Conservation (phyloP, 805 yeast genomes). For the Yamadazyma sp. region DNA sequence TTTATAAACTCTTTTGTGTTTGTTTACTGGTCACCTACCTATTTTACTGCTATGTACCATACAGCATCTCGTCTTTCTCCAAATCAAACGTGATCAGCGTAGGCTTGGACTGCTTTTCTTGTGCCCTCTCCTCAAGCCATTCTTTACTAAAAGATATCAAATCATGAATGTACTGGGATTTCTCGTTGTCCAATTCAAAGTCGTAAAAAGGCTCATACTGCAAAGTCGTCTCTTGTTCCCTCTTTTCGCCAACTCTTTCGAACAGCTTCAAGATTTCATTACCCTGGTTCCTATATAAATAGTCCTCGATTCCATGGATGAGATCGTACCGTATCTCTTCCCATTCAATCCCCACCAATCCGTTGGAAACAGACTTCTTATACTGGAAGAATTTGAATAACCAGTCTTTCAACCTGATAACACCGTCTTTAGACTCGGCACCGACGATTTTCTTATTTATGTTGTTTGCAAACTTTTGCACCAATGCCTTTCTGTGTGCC, state of each 20-base stretch:
- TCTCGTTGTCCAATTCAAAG: constrained; percentile 34
- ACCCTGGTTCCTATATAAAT: constrained; percentile 27
- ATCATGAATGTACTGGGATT: constrained; percentile 19
- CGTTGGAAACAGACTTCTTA: constrained; percentile 34
- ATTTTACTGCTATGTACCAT: too few species aligned
- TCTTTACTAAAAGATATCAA: constrained; percentile 9
- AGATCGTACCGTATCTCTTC: constrained; percentile 42
- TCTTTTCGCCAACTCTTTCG: neutral
- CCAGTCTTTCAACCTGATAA: constrained; percentile 30
- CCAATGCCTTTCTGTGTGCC: constrained; percentile 21
- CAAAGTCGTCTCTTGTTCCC: neutral
- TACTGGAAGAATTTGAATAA: constrained; percentile 35
- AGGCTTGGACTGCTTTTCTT: neutral
- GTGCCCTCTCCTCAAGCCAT: constrained; percentile 10
- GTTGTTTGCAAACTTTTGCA: neutral
- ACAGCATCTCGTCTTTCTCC: constrained; percentile 21
- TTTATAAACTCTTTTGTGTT: too few species aligned
- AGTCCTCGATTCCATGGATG: constrained; percentile 35
- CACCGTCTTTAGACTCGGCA: constrained; percentile 13
- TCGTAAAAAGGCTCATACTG: constrained; percentile 29
- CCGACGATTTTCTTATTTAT: neutral
- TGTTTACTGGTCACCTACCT: too few species aligned
- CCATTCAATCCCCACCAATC: constrained; percentile 43
- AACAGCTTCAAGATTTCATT: neutral
- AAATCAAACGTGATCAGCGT: constrained; percentile 25